Base-by-base conservation (phyloP, 768 basidiomycete genomes). In the Podaxis sp. region DNA sequence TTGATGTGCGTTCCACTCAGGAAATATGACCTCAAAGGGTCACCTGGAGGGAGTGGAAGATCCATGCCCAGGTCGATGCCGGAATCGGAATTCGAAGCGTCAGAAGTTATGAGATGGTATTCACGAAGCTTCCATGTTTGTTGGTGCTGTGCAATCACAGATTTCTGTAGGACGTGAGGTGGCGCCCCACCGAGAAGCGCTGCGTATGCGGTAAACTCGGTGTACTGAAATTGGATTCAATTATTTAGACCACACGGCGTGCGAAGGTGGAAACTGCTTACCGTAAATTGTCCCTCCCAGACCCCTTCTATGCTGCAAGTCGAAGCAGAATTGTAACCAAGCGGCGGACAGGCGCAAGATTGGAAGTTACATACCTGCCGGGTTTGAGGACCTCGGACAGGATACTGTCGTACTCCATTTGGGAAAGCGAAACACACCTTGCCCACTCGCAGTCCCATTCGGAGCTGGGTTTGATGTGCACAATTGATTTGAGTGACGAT, bases 41-140 rank as follows among this genome's bases (percentile, higher is more conserved):
- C 83, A 0, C 90, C 91, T 0, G 78, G 66, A 28, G 78, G 74
- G 14, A 91, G 63, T 10, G 83, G 79, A 6, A 40, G 40, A 59
- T 72, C 71, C 9, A 64, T 60, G 50, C 74, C 74, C 27, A 72
- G 61, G 32, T 71, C 74, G 37, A 74, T 72, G 14, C 71, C 74
- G 52, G 73, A 72, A 63, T 74, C 71, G 4, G 70, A 71, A 36
- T 62, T 66, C 9, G 67, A 66, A 16, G 64, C 61, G 51, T 75
- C 73, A 14, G 62, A 50, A 64, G 70, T 63, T 4, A 77, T 48
- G 13, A 90, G 74, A 66, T 91, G 85, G 66, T 92, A 84, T 71
- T 93, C 91, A 37, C 84, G 84, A 46, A 97, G 74, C 67, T 87
- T 89, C 93, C 94, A 96, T 0, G 93, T 93, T 69, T 97, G 95